Evolutionary conservation across 2,329 filamentous ascomycete species (phyloP), one percentile per base, ranked within the genome.

Genomic region (Ophiostoma angusticollis): DNA sequence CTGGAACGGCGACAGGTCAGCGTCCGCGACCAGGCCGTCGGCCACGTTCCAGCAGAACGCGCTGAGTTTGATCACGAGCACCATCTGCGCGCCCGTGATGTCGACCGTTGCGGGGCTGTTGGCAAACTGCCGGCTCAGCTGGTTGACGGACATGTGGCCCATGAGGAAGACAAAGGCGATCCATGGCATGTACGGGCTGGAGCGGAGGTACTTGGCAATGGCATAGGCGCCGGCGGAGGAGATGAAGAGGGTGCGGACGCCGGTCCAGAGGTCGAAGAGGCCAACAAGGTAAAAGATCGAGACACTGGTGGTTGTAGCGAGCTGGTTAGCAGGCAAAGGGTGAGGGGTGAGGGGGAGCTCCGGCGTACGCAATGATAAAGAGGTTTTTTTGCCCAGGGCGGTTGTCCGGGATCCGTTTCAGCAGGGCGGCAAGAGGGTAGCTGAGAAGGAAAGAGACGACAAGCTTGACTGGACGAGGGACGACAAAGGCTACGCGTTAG

Each of bases 1-100:
- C 57, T 98, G 91, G 32, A 81, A 75, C 35, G 91, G 84, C 1
- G 83, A 84, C n/a, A 98, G 72, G 42, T 87, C 75, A 31, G 80
- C 70, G 14, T 80, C 75, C 3, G 84, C 78, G 16, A 93, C 68
- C 42, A 80, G 77, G 16, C 91, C 93, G 57, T 98, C 91, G 52
- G 91, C 86, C 8, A 96, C 80, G 55, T 96, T 96, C 91, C 91
- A 98, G 63, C 85, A 93, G 55, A 98, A 98, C 5, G 89, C 83
- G 17, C 79, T 85, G 25, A 98, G 74, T 60, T 98, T 98, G 85
- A 98, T 98, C 46, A 96, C 80, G 50, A 96, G 63, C 24, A 98
- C 91, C 91, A 98, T 98, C 59, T 98, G 91, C 1, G 89, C 86
- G 29, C 82, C 87, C 0, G 89, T 95, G 49, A 98, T 87, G 57